Evolutionary conservation across 192 early-diverging fungal species (phyloP), one percentile per base, ranked within the genome.

Genomic region (Coemansia sp.): DNA sequence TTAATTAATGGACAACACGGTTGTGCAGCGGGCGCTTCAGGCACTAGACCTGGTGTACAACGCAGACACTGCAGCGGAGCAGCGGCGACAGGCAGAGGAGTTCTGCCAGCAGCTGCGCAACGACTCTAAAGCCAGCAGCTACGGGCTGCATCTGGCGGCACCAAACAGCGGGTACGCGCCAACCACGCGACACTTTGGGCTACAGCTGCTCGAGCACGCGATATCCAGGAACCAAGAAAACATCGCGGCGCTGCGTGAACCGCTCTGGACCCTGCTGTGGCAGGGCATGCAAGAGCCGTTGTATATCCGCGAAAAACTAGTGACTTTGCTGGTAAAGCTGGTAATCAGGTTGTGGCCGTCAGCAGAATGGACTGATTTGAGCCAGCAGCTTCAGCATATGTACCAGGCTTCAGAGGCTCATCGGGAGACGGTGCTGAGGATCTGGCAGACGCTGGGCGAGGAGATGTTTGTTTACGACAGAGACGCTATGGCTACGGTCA

Each of bases 361-460:
- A 0, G 36, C 11, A 36, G 59, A 62, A 32, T 81, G 78, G 78
- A 25, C 63, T 6, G 67, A 75, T 29, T 56, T 81, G 12, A 75
- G 67, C 38, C 42, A 56, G 31, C 72, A 75, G 70, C 36, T 81
- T 22, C 62, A 67, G 63, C 69, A 64, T 3, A 36, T 81, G 64
- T 73, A 73, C 25, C 3, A 22, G 42, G 20, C 38, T 57, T 64
- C 68, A 10, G 29, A 5, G 1, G 62, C 18, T 17, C 62, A 63
- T 12, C 67, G 67, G 1, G 78, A 72, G 20, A 60, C 69, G 69
- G 72, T 67, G 36, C 56, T 72, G 55, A 12, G 78, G 12, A 50
- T 81, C 12, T 81, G 78, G 78, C 69, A 59, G 50, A 75, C 73
- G 31, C 57, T 81, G 36, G 78, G 78, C 45, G 78, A 81, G 40